A percentile compares a stretch with the other conserved stretches of the same genome.
Conservation (phyloP, 345 rosid genomes). For the Turritis glabra region DNA sequence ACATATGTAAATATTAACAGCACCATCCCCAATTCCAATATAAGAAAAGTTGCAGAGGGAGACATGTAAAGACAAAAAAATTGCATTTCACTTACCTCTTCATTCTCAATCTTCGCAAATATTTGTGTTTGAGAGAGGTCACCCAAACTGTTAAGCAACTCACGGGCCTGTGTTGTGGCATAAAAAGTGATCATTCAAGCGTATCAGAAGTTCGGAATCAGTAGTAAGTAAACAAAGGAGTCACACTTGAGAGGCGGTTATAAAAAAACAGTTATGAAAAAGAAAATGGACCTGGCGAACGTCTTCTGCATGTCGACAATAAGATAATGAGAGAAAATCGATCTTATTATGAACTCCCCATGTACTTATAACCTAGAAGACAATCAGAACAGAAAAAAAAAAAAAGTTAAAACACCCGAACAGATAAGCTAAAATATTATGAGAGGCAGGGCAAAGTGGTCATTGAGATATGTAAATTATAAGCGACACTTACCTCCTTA, state of each 20-base stretch:
- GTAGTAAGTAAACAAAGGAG: background rate
- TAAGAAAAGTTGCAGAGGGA: background rate
- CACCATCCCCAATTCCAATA: background rate
- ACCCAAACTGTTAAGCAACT: slow-evolving; percentile 63
- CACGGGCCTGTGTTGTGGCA: slow-evolving; percentile 63
- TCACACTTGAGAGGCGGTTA: background rate
- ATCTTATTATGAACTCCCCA: slow-evolving; percentile 94
- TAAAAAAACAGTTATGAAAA: background rate
- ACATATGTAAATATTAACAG: slow-evolving; percentile 13
- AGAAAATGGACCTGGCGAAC: slow-evolving; percentile 63
- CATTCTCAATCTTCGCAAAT: slow-evolving; percentile 89
- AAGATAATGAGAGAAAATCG: slow-evolving; percentile 87
- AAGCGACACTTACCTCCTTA: slow-evolving; percentile 59
- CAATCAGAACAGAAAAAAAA: background rate
- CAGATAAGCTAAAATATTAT: background rate
- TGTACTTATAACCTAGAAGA: slow-evolving; percentile 62
- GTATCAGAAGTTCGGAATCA: background rate
- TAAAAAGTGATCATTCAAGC: background rate
- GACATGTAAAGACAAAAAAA: slow-evolving; percentile 8
- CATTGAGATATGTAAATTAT: background rate
- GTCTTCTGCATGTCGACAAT: slow-evolving; percentile 90
- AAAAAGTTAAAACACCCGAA: background rate
- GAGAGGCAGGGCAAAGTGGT: background rate
- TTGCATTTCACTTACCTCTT: slow-evolving; percentile 53
- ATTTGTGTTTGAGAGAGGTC: slow-evolving; percentile 86